Base-by-base conservation (phyloP, 2,329 filamentous ascomycete genomes). In the Tolypocladium ovalisporum region DNA sequence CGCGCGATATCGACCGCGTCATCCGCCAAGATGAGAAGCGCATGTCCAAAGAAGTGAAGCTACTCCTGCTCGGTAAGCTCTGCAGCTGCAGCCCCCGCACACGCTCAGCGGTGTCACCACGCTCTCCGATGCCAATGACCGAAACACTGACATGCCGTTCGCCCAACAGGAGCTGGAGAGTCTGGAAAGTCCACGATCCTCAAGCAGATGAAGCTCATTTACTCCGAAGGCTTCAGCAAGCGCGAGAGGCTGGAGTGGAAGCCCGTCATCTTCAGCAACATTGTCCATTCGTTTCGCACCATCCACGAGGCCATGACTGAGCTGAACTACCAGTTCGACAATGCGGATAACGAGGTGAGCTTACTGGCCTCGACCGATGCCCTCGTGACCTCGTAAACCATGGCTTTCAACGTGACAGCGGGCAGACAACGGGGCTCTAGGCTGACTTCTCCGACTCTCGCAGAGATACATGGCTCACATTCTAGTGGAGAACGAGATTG, bases 241-340 rank as follows among this genome's bases (percentile, higher is more conserved):
- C 85, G 84, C 62, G 94, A 97, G 73, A 89, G 91, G 72, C 85
- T 95, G 63, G 90, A 97, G 78, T 96, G 90, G 82, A 91, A 94
- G 65, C 89, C 91, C 19, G 92, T 97, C 67, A 92, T 97, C 64
- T 97, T 97, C 75, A 92, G 87, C 73, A 99, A 99, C 73, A 82
- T 97, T 63, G 79, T 97, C 55, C 89, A 96, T 65, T 93, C 93
- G 2, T 94, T 96, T 77, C 90, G 92, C 71, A 85, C 92, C 64
- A 88, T 97, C 62, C 82, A 90, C 67, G 90, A 94, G 61, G 93
- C 92, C 56, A 97, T 97, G 92, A 81, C 87, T 60, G 87, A 95
- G 66, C 84, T 95, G 67, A 79, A 82, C 56, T 89, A 95, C 63
- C 79, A 85, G 19, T 96, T 96, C 64, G 87, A 90, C 66, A 82